Evolutionary conservation across 306 rosid genomes (phyloP).

Genomic region (Luffa acutangula): DNA sequence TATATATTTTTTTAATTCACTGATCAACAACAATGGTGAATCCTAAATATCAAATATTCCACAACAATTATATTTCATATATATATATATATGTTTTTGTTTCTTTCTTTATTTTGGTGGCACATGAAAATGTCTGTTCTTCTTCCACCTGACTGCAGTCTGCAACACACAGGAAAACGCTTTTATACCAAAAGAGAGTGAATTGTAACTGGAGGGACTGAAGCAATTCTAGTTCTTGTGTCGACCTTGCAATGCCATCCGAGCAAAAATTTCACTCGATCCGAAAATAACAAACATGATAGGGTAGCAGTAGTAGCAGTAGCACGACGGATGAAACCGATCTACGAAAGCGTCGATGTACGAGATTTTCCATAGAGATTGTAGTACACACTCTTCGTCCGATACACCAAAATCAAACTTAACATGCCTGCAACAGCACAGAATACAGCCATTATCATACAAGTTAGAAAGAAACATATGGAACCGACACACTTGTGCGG

Average conservation of each 20-base stretch:
- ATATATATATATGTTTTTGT: neutral
- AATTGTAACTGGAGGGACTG: neutral
- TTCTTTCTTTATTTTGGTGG: neutral
- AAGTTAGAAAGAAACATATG: constrained; percentile 71
- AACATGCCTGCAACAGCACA: constrained; percentile 49
- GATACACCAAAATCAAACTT: constrained; percentile 60
- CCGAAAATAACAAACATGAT: neutral
- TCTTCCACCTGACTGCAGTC: neutral
- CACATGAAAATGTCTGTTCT: neutral
- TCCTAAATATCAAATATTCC: neutral
- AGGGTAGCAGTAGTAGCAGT: neutral
- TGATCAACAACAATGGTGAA: neutral
- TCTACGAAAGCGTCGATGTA: constrained; percentile 10
- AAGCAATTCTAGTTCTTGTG: neutral
- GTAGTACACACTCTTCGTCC: constrained; percentile 67
- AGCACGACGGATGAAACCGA: neutral
- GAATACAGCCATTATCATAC: constrained; percentile 53
- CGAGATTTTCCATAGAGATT: constrained; percentile 66
- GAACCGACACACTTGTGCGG: constrained; percentile 52
- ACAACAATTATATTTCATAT: neutral
- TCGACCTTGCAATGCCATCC: neutral
- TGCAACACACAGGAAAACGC: neutral
- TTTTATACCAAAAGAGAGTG: neutral
- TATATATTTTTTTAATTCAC: neutral
- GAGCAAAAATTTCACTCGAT: neutral